Conservation (phyloP, 768 basidiomycete species). For the Pleurotus pulmonarius region DNA sequence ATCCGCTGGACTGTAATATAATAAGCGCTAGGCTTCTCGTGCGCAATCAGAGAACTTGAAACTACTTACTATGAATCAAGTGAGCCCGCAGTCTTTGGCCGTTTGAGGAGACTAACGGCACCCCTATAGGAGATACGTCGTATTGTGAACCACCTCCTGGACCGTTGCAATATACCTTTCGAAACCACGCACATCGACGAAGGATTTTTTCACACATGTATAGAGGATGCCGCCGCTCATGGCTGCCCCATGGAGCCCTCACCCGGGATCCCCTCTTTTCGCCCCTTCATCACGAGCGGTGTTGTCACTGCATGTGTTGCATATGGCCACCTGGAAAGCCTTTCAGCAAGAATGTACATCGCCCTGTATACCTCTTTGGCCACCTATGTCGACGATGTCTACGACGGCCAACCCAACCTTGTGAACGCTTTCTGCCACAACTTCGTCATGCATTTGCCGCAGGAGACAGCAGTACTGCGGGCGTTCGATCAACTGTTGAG, state of each 20-base stretch:
- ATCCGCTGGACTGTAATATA: too few relatives aligned
- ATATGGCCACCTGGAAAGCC: not conserved
- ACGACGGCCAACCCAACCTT: not conserved
- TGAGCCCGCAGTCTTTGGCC: too few relatives aligned
- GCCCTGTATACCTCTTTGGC: not conserved
- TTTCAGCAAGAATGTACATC: not conserved
- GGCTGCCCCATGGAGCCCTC: constrained; percentile 1
- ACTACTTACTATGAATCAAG: too few relatives aligned
- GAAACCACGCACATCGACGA: not conserved
- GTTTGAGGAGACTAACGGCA: too few relatives aligned
- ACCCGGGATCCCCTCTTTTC: not conserved
- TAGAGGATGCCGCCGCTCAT: not conserved
- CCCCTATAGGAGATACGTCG: constrained; percentile 8
- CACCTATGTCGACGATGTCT: constrained; percentile 1
- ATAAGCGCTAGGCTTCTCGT: too few relatives aligned
- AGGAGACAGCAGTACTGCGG: not conserved
- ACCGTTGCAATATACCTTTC: not conserved
- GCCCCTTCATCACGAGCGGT: not conserved
- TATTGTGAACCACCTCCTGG: constrained; percentile 2
- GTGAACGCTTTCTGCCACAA: not conserved
- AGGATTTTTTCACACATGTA: not conserved
- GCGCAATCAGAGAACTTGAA: too few relatives aligned
- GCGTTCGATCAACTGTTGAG: not conserved
- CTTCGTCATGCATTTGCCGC: not conserved
- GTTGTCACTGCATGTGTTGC: not conserved